These are phyloP conservation scores for Populus ilicifolia DNA, from an alignment of 345 rosid species.

Conservation along the genomic window DNA sequence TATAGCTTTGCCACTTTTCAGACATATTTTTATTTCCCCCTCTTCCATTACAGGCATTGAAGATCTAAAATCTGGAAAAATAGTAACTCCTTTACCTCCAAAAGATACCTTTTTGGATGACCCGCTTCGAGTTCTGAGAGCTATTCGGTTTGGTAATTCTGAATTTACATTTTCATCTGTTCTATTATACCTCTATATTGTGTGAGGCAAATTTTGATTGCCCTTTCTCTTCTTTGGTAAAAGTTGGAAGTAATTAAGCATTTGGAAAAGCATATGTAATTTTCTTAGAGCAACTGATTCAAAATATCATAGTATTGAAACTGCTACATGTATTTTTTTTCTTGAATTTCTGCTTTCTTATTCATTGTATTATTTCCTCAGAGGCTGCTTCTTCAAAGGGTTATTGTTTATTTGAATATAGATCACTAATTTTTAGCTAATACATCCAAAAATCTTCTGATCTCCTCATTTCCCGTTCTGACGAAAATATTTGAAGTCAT, in stretches of 20 bases:
- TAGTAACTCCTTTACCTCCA: conserved; percentile 86
- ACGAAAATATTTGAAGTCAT: too few relatives aligned
- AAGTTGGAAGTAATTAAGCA: not conserved
- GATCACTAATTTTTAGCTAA: too few relatives aligned
- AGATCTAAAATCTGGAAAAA: conserved; percentile 75
- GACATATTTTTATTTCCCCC: not conserved
- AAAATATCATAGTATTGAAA: not conserved
- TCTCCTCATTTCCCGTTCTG: too few relatives aligned
- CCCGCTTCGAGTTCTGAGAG: conserved; percentile 91
- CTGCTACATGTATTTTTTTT: not conserved
- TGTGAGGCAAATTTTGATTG: not conserved
- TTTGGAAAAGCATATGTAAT: not conserved
- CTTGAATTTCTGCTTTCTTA: too few relatives aligned
- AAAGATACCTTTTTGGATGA: conserved; percentile 91
- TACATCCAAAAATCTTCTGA: too few relatives aligned
- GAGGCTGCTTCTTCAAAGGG: not conserved
- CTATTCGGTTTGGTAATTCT: conserved; percentile 86
- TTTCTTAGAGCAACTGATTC: not conserved
- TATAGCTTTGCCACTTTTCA: not conserved
- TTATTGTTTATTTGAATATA: not conserved
- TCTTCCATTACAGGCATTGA: conserved; percentile 49
- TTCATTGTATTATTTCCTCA: not conserved
- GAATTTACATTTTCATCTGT: not conserved
- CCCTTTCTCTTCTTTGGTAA: not conserved
- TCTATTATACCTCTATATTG: not conserved